Evolutionary conservation across 2,329 filamentous ascomycete genomes (phyloP).

Genomic region (Xylaria sp.): DNA sequence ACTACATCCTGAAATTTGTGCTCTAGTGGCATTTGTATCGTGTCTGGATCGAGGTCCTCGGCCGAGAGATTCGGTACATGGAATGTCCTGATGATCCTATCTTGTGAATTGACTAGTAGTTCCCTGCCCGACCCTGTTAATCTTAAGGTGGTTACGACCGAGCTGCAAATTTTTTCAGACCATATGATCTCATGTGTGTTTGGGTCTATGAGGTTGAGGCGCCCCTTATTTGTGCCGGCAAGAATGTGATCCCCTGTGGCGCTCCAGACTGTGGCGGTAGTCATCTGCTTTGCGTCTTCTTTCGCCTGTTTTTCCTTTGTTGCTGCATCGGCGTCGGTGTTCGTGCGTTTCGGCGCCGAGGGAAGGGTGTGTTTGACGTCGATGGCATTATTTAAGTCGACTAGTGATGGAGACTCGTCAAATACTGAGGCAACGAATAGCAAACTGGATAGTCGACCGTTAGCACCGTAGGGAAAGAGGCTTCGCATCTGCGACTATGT

Average conservation of each 20-base stretch:
- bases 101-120: slow-evolving; percentile 90
- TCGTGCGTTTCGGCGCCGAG: slow-evolving; percentile 81
- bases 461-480: not conserved
- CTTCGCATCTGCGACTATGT: slow-evolving; percentile 9
- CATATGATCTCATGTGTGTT: slow-evolving; percentile 84
- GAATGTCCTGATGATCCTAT: slow-evolving; percentile 94
- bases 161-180: slow-evolving; percentile 87
- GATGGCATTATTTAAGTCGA: slow-evolving; percentile 77
- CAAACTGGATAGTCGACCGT: slow-evolving; percentile 62
- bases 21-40: slow-evolving; percentile 89
- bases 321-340: slow-evolving; percentile 75
- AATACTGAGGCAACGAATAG: slow-evolving; percentile 92
- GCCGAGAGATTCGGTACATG: slow-evolving; percentile 81
- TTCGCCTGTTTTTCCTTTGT: slow-evolving; percentile 85
- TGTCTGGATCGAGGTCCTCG: slow-evolving; percentile 80
- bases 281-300: slow-evolving; percentile 94
- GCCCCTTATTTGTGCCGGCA: slow-evolving; percentile 93
- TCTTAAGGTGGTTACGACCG: slow-evolving; percentile 87
- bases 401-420: slow-evolving; percentile 90
- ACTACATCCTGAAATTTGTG: slow-evolving; percentile 99
- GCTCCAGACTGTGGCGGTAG: slow-evolving; percentile 91
- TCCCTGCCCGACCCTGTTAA: slow-evolving; percentile 87
- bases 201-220: slow-evolving; percentile 93
- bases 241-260: slow-evolving; percentile 88
- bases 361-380: slow-evolving; percentile 82